Evolutionary conservation across 257 asterid species (phyloP).

Genomic region (Euphrasia confusa): DNA sequence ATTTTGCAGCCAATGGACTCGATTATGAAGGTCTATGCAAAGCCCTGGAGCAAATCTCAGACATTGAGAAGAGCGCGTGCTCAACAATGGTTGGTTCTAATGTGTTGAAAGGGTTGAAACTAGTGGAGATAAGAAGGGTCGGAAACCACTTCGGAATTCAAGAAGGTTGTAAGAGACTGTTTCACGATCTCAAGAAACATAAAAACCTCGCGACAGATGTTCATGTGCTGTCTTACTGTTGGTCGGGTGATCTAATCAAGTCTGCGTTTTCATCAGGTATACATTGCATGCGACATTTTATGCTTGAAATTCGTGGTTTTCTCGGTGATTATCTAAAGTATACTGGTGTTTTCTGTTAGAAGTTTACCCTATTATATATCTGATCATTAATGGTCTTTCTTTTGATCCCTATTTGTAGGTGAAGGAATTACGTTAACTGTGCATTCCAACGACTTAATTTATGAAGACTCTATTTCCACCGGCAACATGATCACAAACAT

Average conservation of each 20-base stretch:
- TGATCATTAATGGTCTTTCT: neutral
- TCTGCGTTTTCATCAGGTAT: constrained; percentile 59
- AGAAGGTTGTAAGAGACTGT: constrained; percentile 48
- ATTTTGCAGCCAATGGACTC: constrained; percentile 32
- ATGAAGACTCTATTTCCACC: constrained; percentile 46
- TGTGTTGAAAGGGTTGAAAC: constrained; percentile 47
- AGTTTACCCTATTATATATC: neutral
- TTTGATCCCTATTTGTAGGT: constrained; percentile 32
- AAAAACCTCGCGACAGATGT: constrained; percentile 28
- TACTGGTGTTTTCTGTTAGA: neutral
- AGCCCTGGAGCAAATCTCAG: constrained; percentile 50
- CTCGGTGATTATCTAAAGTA: neutral
- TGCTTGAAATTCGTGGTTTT: neutral
- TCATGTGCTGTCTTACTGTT: constrained; percentile 57
- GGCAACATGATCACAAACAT: constrained; percentile 46
- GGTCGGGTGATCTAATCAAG: constrained; percentile 57
- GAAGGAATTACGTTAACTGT: constrained; percentile 27
- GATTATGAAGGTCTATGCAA: constrained; percentile 51
- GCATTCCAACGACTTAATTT: constrained; percentile 52
- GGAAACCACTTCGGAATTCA: constrained; percentile 56
- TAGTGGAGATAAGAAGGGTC: constrained; percentile 44
- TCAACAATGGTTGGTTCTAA: constrained; percentile 44
- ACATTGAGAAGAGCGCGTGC: constrained; percentile 50
- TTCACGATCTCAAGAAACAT: constrained; percentile 33
- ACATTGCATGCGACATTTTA: neutral